phyloP scores from a whole-genome alignment of 306 rosid species.

The Fragaria vesca region DNA sequence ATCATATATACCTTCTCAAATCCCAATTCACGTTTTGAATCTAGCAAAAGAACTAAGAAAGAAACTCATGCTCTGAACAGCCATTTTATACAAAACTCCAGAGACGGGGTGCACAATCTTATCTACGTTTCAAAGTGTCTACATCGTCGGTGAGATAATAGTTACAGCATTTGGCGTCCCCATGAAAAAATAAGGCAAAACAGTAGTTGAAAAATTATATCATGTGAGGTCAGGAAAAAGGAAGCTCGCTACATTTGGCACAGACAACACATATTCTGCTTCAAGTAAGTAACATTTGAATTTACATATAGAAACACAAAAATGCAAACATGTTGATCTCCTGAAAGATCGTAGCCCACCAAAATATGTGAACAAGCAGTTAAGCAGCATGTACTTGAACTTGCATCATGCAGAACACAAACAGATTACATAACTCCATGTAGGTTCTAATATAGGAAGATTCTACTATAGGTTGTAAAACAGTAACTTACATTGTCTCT shows the following conservation, averaged over 20 bases:
- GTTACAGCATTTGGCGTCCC: background rate
- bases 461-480: background rate
- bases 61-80: background rate
- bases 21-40: background rate
- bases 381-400: background rate
- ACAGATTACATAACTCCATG: background rate
- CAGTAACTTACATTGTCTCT: slow-evolving; percentile 9
- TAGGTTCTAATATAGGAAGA: background rate
- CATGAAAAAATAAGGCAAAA: background rate
- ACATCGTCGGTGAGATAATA: background rate
- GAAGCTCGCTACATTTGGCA: background rate
- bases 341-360: background rate
- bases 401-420: background rate
- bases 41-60: no score
- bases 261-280: background rate
- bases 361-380: background rate
- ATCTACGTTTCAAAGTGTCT: background rate
- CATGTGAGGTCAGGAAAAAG: background rate
- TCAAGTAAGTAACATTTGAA: background rate
- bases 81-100: background rate
- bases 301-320: background rate
- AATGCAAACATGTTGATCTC: background rate
- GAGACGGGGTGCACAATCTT: background rate
- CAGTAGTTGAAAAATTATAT: background rate
- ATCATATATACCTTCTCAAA: background rate